A percentile compares a stretch with the other conserved stretches of the same genome.
phyloP scores from a whole-genome alignment of 345 rosid genomes.

The Citrus mangshanensis region DNA sequence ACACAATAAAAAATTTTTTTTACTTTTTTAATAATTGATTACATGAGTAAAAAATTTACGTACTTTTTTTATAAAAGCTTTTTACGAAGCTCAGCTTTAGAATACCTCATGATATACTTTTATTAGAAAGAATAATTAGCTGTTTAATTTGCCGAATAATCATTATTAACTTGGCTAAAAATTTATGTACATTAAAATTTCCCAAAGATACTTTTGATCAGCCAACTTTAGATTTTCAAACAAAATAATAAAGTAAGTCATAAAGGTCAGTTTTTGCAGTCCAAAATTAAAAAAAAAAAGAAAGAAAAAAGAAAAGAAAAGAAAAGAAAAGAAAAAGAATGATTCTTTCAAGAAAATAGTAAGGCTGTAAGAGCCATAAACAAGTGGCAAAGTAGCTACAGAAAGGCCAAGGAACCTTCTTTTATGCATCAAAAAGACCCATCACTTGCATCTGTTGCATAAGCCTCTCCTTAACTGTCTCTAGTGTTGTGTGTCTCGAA shows the following conservation, averaged over 20 bases:
- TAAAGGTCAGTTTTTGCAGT: background rate
- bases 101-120: background rate
- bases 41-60: no score
- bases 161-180: background rate
- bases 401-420: conserved; percentile 55
- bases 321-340: background rate
- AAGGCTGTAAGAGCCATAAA: background rate
- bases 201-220: background rate
- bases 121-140: no score
- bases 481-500: background rate
- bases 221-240: background rate
- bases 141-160: no score
- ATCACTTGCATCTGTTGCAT: conserved; percentile 1
- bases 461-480: conserved; percentile 7
- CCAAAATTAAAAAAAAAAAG: background rate
- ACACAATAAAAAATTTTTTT: background rate
- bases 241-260: background rate
- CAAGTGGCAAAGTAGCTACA: conserved; percentile 20
- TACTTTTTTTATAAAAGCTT: background rate
- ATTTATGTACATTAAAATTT: background rate
- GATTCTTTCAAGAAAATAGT: background rate
- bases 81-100: background rate
- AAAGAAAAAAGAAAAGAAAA: no score
- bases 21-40: background rate
- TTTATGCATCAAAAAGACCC: conserved; percentile 34